Evolutionary conservation across 495 filamentous ascomycete species (phyloP), one percentile per base, ranked within the genome.

Genomic region (Neurospora terricola): DNA sequence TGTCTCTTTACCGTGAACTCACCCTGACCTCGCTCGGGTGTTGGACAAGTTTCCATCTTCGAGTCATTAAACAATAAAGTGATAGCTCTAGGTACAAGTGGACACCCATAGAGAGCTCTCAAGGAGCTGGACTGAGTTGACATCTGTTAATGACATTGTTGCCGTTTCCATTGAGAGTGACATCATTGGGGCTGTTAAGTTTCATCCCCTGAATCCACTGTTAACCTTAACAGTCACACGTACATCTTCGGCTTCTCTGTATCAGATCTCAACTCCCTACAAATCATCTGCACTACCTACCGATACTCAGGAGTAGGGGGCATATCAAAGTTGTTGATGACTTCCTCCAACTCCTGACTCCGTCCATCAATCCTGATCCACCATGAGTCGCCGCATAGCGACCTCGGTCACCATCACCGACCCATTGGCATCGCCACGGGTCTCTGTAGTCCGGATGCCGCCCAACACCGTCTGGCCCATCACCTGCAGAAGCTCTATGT

Each of bases 401-500:
- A 82, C 81, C 70, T 82, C 81, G 54, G 72, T 92, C 27, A 84
- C 89, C 69, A 92, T 94, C 75, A 92, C 91, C 8, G 91, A 92
- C 77, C 91, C 91, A 5, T 81, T 92, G 42, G 84, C 4, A 77
- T 92, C 12, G 83, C 88, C 45, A 89, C 89, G 0, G 87, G 88
- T 62, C 73, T 80, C 39, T 89, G 89, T 73, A 76, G 80, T 30
- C 90, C 88, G 14, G 91, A 93, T 80, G 84, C 86, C 0, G 82
- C 90, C n/a, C 90, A 92, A 77, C 85, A 91, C 78, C 85, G 90
- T 18, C 82, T 91, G 21, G 90, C 91, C 23, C 80, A 91, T 14
- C 89, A 92, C 78, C 85, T 92, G 2, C 90, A 91, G 74, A 91
- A 90, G 75, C 80, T 93, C 18, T 92, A 93, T 74, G 76, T 86